Evolutionary conservation across 495 filamentous ascomycete genomes (phyloP).

Genomic region (Emericellopsis terricola): DNA sequence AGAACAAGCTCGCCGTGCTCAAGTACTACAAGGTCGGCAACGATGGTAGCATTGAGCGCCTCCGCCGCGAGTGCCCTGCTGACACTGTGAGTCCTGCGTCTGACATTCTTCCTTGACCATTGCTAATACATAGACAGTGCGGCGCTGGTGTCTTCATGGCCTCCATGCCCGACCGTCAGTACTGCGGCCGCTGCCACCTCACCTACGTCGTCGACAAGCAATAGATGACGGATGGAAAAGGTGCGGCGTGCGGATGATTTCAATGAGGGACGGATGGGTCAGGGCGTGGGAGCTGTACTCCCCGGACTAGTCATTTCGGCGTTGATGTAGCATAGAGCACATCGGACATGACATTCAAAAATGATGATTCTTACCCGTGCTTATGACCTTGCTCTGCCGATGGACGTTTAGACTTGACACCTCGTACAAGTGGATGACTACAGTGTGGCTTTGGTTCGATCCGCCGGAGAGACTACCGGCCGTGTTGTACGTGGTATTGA

Average conservation of each 20-base stretch:
- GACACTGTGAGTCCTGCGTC: slow-evolving; percentile 49
- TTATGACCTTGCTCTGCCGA: too few relatives aligned
- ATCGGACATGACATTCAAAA: too few relatives aligned
- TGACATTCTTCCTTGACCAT: background rate
- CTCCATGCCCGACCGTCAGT: slow-evolving; percentile 98
- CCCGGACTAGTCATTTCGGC: slow-evolving; percentile 8
- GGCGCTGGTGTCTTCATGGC: slow-evolving; percentile 99
- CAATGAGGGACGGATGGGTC: background rate
- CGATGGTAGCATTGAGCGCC: slow-evolving; percentile 99
- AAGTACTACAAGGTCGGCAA: slow-evolving; percentile 99
- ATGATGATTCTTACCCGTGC: too few relatives aligned
- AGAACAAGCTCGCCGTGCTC: slow-evolving; percentile 97
- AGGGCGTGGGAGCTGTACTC: background rate
- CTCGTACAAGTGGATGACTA: too few relatives aligned
- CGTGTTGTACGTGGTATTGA: too few relatives aligned
- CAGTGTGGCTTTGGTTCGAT: too few relatives aligned
- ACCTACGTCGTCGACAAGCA: slow-evolving; percentile 98
- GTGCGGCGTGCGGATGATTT: too few relatives aligned
- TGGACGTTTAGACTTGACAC: too few relatives aligned
- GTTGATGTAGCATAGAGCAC: slow-evolving; percentile 20
- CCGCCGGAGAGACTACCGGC: too few relatives aligned
- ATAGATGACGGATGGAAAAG: slow-evolving; percentile 16
- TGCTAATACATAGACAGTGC: slow-evolving; percentile 36
- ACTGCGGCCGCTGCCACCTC: slow-evolving; percentile 97
- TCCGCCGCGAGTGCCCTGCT: slow-evolving; percentile 88